phyloP scores from a whole-genome alignment of 169 alveolate genomes.

The Amoebophrya sp. region DNA sequence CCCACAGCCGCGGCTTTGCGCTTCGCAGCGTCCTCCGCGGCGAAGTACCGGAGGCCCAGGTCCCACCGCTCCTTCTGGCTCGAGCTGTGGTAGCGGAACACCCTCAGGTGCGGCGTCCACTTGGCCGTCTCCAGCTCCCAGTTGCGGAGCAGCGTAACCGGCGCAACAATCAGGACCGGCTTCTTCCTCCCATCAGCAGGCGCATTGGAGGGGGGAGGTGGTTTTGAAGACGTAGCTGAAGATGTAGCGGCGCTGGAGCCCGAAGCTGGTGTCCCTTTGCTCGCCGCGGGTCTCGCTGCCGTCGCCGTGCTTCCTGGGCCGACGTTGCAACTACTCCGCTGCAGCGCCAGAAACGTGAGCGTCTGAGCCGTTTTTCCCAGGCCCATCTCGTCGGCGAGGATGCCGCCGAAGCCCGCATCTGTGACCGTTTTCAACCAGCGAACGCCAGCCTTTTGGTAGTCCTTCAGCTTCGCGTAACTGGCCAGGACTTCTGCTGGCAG shows the following conservation, averaged over 20 bases:
- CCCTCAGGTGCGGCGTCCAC: not conserved
- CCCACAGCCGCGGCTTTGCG: not conserved
- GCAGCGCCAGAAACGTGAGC: not conserved
- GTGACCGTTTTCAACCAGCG: not conserved
- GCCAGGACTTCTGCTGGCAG: too few relatives aligned
- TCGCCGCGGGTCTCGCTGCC: too few relatives aligned
- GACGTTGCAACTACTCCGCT: too few relatives aligned
- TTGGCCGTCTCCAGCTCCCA: not conserved
- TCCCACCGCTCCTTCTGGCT: not conserved
- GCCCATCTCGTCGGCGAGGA: not conserved
- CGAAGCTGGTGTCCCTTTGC: too few relatives aligned
- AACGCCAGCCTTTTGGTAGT: not conserved
- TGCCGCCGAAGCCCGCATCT: not conserved
- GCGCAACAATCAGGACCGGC: not conserved
- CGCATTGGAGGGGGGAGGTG: too few relatives aligned
- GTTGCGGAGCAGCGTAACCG: not conserved
- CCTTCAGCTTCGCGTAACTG: not conserved
- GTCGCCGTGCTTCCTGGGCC: too few relatives aligned
- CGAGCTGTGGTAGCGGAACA: not conserved
- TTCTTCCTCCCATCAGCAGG: not conserved
- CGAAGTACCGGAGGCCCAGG: not conserved
- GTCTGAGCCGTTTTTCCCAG: not conserved
- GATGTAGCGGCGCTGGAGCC: too few relatives aligned
- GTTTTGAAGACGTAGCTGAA: too few relatives aligned
- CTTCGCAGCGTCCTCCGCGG: too few relatives aligned